These are phyloP conservation scores for Fraxinus platypoda DNA, from an alignment of 305 asterid species.

Conservation along the genomic window DNA sequence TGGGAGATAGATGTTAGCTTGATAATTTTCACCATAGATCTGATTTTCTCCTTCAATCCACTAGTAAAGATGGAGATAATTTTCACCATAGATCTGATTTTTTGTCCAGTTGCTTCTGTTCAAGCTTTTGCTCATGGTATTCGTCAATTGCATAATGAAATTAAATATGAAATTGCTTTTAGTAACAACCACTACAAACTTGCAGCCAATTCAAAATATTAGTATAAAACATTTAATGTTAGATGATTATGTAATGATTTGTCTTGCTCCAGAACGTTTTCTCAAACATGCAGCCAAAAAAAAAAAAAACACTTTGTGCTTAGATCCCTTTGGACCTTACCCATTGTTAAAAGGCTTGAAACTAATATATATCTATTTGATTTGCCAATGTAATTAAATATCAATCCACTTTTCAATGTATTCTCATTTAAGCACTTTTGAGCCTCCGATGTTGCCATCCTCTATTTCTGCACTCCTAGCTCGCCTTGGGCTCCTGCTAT, in stretches of 20 bases:
- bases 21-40: too few relatives aligned
- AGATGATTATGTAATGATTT: neutral
- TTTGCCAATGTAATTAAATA: neutral
- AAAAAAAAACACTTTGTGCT: neutral
- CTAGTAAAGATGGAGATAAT: too few relatives aligned
- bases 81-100: too few relatives aligned
- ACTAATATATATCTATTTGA: neutral
- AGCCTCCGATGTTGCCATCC: neutral
- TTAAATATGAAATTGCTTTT: too few relatives aligned
- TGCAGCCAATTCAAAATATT: neutral
- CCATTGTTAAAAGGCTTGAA: neutral
- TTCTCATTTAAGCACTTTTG: neutral
- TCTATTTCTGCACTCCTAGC: neutral
- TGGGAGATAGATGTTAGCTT: too few relatives aligned
- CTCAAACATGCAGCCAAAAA: neutral
- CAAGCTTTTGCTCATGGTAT: neutral
- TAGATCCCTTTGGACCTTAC: neutral
- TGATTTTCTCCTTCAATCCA: too few relatives aligned
- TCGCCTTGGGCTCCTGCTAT: neutral
- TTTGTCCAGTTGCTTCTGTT: neutral
- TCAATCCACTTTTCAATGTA: neutral
- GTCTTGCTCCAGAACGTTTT: neutral
- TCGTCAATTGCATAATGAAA: neutral
- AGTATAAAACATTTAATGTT: neutral
- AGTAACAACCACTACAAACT: neutral